These are phyloP conservation scores for Aspergillus neotritici DNA, from an alignment of 2,329 filamentous ascomycete genomes.

Conservation along the genomic window DNA sequence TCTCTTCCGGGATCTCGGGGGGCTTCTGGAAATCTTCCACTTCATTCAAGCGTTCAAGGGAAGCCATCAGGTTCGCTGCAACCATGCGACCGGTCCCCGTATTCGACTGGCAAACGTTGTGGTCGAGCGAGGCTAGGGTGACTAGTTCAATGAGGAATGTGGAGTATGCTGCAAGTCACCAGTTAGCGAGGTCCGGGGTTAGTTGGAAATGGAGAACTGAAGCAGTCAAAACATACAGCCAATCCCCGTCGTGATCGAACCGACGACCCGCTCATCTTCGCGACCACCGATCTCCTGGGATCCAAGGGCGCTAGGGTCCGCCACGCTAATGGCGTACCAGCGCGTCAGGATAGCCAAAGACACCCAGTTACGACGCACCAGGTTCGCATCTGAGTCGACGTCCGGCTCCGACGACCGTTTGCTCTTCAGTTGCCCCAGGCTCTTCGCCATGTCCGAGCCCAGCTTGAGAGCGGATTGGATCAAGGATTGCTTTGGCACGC, in stretches of 20 bases:
- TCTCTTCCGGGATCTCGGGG: constrained; percentile 22
- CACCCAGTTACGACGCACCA: constrained; percentile 38
- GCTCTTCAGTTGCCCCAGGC: constrained; percentile 33
- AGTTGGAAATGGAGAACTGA: background rate
- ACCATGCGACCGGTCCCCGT: constrained; percentile 33
- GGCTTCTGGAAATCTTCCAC: constrained; percentile 31
- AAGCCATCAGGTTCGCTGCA: constrained; percentile 31
- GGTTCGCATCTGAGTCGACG: constrained; percentile 37
- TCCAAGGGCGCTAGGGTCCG: constrained; percentile 34
- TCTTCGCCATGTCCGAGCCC: constrained; percentile 36
- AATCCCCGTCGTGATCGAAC: constrained; percentile 32
- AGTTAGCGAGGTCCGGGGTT: constrained; percentile 4
- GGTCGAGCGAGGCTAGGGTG: constrained; percentile 29
- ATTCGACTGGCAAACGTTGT: constrained; percentile 33
- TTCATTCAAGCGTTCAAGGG: constrained; percentile 35
- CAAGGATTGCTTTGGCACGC: constrained; percentile 36
- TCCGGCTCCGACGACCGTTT: constrained; percentile 32
- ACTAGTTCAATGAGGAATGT: constrained; percentile 34
- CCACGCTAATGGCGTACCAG: constrained; percentile 40
- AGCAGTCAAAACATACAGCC: constrained; percentile 28
- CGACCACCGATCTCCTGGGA: constrained; percentile 34
- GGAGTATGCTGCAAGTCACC: constrained; percentile 26
- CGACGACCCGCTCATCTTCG: constrained; percentile 35
- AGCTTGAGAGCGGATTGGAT: constrained; percentile 37
- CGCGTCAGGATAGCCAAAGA: constrained; percentile 36